A percentile compares a stretch with the other conserved stretches of the same genome.
These are phyloP conservation scores for Chaetomiaceae sp. DNA, from an alignment of 2,329 filamentous ascomycete species.

Conservation along the genomic window DNA sequence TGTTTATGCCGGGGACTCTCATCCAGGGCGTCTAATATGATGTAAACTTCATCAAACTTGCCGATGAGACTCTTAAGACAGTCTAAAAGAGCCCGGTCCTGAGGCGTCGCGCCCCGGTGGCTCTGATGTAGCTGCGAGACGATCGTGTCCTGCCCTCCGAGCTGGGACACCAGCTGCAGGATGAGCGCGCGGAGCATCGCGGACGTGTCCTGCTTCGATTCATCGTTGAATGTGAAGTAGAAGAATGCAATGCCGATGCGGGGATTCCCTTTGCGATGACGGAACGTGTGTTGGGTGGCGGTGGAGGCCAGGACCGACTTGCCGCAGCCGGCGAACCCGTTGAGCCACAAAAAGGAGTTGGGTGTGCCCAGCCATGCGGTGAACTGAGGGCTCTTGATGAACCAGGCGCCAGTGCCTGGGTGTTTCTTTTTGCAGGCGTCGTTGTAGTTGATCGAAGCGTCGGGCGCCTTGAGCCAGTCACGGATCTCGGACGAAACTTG, in stretches of 20 bases:
- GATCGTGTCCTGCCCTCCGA: slow-evolving; percentile 13
- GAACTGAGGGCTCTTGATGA: slow-evolving; percentile 24
- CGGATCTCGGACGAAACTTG: no score
- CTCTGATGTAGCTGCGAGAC: slow-evolving; percentile 19
- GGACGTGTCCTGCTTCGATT: slow-evolving; percentile 27
- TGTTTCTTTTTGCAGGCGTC: no score
- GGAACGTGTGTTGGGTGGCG: slow-evolving; percentile 23
- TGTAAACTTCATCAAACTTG: slow-evolving; percentile 29
- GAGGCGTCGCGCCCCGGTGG: slow-evolving; percentile 17
- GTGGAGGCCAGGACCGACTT: slow-evolving; percentile 36
- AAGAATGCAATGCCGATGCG: slow-evolving; percentile 32
- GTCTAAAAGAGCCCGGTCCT: slow-evolving; percentile 20
- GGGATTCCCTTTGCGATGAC: slow-evolving; percentile 13
- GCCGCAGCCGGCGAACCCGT: slow-evolving; percentile 35
- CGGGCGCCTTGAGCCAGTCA: no score
- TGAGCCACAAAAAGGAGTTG: slow-evolving; percentile 35
- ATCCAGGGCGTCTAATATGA: slow-evolving; percentile 34
- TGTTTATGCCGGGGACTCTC: slow-evolving; percentile 28
- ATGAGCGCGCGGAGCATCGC: slow-evolving; percentile 31
- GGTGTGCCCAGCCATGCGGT: slow-evolving; percentile 24
- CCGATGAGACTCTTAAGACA: slow-evolving; percentile 23
- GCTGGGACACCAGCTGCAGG: slow-evolving; percentile 30
- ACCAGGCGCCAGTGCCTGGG: slow-evolving; percentile 31
- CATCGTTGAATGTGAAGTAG: slow-evolving; percentile 36
- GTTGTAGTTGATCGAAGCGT: no score